phyloP scores from a whole-genome alignment of 139 green algal genomes.

The Chloropicon primus region DNA sequence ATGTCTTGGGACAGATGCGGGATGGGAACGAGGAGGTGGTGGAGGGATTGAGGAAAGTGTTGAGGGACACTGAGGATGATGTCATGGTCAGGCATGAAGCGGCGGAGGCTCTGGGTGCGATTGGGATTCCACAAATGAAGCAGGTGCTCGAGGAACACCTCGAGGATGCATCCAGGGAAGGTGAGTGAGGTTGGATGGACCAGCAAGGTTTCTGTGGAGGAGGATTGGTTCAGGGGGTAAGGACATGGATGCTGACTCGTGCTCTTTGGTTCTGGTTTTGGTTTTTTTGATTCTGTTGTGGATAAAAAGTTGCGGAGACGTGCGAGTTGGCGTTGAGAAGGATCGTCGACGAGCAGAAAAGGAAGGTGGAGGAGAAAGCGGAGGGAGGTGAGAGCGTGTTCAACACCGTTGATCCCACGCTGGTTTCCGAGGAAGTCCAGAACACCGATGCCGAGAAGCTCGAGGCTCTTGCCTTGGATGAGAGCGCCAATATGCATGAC shows the following conservation, averaged over 20 bases:
- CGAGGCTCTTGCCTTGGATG: conserved; percentile 45
- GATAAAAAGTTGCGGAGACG: conserved; percentile 87
- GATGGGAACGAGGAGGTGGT: conserved; percentile 20
- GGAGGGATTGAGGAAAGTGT: background rate
- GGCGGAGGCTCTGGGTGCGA: conserved; percentile 73
- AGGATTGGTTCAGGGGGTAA: too few relatives aligned
- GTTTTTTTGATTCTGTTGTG: too few relatives aligned
- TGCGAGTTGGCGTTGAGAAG: conserved; percentile 85
- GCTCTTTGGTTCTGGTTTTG: too few relatives aligned
- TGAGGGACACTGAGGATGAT: conserved; percentile 38
- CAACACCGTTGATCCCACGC: conserved; percentile 84
- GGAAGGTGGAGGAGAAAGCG: background rate
- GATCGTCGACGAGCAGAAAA: conserved; percentile 41
- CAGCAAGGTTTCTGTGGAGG: too few relatives aligned
- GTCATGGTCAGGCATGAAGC: conserved; percentile 97
- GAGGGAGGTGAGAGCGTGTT: conserved; percentile 32
- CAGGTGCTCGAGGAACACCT: background rate
- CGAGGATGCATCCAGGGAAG: background rate
- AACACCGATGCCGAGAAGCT: conserved; percentile 44
- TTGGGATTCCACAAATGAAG: conserved; percentile 8
- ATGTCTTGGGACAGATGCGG: conserved; percentile 96
- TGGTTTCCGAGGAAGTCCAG: conserved; percentile 34
- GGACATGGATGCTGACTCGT: too few relatives aligned
- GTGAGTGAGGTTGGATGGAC: too few relatives aligned
- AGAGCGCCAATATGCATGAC: conserved; percentile 61